These are phyloP conservation scores for Nowakowskiella sp. DNA, from an alignment of 192 early-diverging fungal species.

Conservation along the genomic window DNA sequence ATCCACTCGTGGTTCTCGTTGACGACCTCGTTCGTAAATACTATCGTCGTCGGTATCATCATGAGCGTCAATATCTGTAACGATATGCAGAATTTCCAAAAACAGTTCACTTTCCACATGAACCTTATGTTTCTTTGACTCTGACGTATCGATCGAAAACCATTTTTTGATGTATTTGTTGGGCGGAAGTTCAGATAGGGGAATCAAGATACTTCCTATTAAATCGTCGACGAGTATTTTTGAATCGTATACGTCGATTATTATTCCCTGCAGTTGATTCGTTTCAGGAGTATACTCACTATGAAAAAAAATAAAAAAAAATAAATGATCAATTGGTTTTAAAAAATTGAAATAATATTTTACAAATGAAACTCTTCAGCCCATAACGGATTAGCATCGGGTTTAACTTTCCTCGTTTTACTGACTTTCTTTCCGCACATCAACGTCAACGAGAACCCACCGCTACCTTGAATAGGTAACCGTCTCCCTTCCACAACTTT, in stretches of 20 bases:
- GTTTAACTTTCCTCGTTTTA: conserved; percentile 10
- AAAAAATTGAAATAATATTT: conserved; percentile 4
- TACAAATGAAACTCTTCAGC: conserved; percentile 29
- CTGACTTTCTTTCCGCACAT: conserved; percentile 7
- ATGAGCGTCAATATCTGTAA: background rate
- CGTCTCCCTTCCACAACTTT: conserved; percentile 28
- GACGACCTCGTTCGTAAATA: background rate
- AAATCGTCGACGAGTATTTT: conserved; percentile 21
- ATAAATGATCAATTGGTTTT: background rate
- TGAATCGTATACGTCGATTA: conserved; percentile 20
- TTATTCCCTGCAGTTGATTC: conserved; percentile 10
- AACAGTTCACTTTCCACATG: conserved; percentile 17
- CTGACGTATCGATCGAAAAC: conserved; percentile 25
- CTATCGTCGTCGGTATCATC: background rate
- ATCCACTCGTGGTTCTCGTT: too few species aligned
- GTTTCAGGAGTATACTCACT: background rate
- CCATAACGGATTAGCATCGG: conserved; percentile 33
- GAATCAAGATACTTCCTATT: conserved; percentile 22
- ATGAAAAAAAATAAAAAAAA: background rate
- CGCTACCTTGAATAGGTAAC: conserved; percentile 16
- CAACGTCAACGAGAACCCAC: conserved; percentile 20
- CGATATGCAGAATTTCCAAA: conserved; percentile 14
- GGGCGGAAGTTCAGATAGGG: conserved; percentile 6
- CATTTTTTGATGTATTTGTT: conserved; percentile 23
- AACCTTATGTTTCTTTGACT: conserved; percentile 4